Evolutionary conservation across 2,329 filamentous ascomycete species (phyloP), one percentile per base, ranked within the genome.

Genomic region (Fusarium humuli): DNA sequence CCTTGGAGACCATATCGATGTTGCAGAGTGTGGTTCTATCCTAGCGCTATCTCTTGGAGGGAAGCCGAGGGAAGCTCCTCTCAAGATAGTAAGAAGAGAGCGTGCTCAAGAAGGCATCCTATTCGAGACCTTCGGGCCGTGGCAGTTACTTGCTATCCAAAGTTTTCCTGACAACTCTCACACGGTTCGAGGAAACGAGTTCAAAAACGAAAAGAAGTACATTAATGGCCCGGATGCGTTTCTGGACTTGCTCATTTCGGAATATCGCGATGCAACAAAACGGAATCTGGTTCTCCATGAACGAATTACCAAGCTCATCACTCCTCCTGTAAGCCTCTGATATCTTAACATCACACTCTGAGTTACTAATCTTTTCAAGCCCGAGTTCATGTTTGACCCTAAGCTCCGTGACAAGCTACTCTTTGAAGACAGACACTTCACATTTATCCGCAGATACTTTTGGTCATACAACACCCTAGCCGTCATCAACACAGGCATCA

Each of bases 151-250:
- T 20, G 86, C 82, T 55, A 83, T 90, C 18, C 87, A 88, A 70
- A 87, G 83, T 58, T 89, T 87, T 69, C 86, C 87, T 0, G 88
- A 91, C 67, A 85, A 88, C 77, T 83, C 85, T 52, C 85, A 84
- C 60, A 86, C 83, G 3, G 83, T 87, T 22, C 84, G 89, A 40
- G 83, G 82, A 4, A 86, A 89, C 49, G 86, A 89, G 54, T 81
- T 83, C 7, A 84, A 78, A 20, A 77, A 81, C 2, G 86, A 87
- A 67, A 86, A 87, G 68, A 83, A 84, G 50, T 89, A 88, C 65
- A 81, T 86, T 52, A 90, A 88, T 55, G 89, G 89, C 0, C 86
- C 87, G 0, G 86, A 89, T 70, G 88, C 88, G 0, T 91, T 91
- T 58, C 77, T 91, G 0, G 82, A 88, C 62, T 83, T 87, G 0